A percentile compares a stretch with the other conserved stretches of the same genome.
Conservation (phyloP, 2,329 filamentous ascomycete genomes). For the Thyridium curvatum region DNA sequence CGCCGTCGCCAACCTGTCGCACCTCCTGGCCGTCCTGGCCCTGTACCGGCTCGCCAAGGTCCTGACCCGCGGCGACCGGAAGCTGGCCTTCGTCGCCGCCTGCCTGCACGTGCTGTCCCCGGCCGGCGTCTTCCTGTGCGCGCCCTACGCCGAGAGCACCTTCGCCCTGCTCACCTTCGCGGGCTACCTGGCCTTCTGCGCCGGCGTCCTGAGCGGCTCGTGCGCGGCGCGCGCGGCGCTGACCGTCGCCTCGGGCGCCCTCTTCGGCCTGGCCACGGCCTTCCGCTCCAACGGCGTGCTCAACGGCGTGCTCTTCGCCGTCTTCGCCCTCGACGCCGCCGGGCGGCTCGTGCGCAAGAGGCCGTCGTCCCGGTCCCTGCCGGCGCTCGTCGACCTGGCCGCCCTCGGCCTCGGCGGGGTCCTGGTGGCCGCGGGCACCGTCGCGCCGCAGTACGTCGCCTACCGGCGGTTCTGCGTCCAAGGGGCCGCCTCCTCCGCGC, state of each 20-base stretch:
- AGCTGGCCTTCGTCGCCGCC: constrained; percentile 62
- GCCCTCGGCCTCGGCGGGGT: constrained; percentile 61
- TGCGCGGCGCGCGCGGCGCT: too few relatives aligned
- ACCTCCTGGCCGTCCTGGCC: constrained; percentile 67
- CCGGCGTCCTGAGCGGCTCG: too few relatives aligned
- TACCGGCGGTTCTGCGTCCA: constrained; percentile 62
- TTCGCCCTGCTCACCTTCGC: constrained; percentile 73
- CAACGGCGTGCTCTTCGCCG: constrained; percentile 70
- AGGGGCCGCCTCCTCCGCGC: constrained; percentile 14
- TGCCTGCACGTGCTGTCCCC: constrained; percentile 78
- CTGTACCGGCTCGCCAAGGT: constrained; percentile 61
- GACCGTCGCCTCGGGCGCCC: constrained; percentile 40
- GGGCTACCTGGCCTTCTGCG: constrained; percentile 61
- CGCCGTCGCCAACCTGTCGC: constrained; percentile 63
- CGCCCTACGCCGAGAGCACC: constrained; percentile 75
- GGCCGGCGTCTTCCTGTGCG: constrained; percentile 81
- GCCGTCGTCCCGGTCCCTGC: constrained; percentile 26
- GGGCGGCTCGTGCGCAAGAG: constrained; percentile 28
- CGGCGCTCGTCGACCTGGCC: constrained; percentile 44
- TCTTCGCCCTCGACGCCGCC: constrained; percentile 34
- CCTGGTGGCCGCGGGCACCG: constrained; percentile 59
- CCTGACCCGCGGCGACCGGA: constrained; percentile 41
- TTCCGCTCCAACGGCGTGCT: constrained; percentile 84
- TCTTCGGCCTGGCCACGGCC: constrained; percentile 66
- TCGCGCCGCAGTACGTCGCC: constrained; percentile 68